A percentile compares a stretch with the other conserved stretches of the same genome.
Conservation (phyloP, 2,329 filamentous ascomycete genomes). For the Microdochium bolleyi region DNA sequence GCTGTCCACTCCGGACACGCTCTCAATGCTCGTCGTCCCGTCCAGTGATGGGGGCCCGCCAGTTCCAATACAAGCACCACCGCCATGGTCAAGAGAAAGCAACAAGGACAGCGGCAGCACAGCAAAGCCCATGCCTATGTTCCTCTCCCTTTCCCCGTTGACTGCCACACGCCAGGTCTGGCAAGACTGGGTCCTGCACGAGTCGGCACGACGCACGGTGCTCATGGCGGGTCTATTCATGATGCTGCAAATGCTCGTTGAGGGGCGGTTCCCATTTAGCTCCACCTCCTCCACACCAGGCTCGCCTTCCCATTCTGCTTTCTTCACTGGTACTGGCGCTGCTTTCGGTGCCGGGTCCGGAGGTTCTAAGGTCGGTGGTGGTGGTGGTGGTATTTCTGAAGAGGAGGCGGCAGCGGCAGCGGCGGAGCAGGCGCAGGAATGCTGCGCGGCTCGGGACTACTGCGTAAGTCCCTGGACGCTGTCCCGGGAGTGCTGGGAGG, state of each 20-base stretch:
- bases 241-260: neutral
- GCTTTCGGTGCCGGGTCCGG: neutral
- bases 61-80: neutral
- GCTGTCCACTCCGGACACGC: neutral
- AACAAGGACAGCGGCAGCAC: neutral
- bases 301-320: neutral
- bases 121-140: neutral
- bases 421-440: neutral
- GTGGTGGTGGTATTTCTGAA: too few species aligned
- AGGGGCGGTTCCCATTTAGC: neutral
- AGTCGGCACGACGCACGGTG: neutral
- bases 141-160: neutral
- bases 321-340: neutral
- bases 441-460: neutral
- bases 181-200: neutral
- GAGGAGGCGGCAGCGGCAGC: too few species aligned
- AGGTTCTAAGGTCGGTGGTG: too few species aligned
- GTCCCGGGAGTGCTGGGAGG: neutral
- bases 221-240: neutral
- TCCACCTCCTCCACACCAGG: neutral
- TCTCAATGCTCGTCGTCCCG: neutral
- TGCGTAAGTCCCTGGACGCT: neutral
- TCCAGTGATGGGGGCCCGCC: neutral
- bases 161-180: neutral
- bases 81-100: neutral